A percentile compares a stretch with the other conserved stretches of the same genome.
These are phyloP conservation scores for Ganoderma resinaceum DNA, from an alignment of 1,284 basidiomycete species.

Conservation along the genomic window DNA sequence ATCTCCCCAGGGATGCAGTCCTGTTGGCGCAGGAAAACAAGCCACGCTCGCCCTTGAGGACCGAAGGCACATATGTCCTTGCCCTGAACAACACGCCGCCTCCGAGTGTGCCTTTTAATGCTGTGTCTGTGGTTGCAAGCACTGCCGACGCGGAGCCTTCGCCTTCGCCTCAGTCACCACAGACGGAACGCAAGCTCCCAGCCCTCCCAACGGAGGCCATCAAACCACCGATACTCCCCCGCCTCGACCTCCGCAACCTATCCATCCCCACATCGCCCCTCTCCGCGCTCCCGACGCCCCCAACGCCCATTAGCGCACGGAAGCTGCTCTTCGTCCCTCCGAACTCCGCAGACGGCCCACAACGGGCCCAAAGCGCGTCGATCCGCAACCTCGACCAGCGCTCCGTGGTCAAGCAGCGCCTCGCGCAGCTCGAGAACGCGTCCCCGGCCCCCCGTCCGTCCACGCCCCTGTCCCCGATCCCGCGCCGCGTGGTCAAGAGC, in stretches of 20 bases:
- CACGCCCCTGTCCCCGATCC: constrained; percentile 20
- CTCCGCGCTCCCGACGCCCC: constrained; percentile 31
- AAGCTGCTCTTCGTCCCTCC: constrained; percentile 19
- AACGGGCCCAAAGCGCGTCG: constrained; percentile 53
- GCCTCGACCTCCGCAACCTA: constrained; percentile 32
- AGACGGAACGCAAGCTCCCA: constrained; percentile 40
- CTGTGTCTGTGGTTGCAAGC: background rate
- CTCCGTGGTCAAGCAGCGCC: constrained; percentile 59
- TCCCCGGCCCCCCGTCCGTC: constrained; percentile 21
- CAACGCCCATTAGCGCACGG: constrained; percentile 25
- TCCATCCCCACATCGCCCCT: constrained; percentile 24
- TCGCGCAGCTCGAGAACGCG: constrained; percentile 51
- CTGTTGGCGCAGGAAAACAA: constrained; percentile 48
- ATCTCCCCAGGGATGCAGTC: constrained; percentile 61
- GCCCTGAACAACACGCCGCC: background rate
- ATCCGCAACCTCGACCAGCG: constrained; percentile 55
- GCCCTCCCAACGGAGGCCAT: constrained; percentile 35
- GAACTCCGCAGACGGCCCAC: constrained; percentile 25
- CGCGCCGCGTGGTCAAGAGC: constrained; percentile 15
- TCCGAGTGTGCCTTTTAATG: too few species aligned
- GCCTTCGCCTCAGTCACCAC: constrained; percentile 6
- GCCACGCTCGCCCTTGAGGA: constrained; percentile 21
- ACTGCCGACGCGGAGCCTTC: background rate
- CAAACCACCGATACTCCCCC: constrained; percentile 18
- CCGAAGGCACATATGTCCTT: constrained; percentile 14